Evolutionary conservation across 225 moss, liverwort and hornwort species (phyloP).

Genomic region (Physcomitrellopsis africana): DNA sequence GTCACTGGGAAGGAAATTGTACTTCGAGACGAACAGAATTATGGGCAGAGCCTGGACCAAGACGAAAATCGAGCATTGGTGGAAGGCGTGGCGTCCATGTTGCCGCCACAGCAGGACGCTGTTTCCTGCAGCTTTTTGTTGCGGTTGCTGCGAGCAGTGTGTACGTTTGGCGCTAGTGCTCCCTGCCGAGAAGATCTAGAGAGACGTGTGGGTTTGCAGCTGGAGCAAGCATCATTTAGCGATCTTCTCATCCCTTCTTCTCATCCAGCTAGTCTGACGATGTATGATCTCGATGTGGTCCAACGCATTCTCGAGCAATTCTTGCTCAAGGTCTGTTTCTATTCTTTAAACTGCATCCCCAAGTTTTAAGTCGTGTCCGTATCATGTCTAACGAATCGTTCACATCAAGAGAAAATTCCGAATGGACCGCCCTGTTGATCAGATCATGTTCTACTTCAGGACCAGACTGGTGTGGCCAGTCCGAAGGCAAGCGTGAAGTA

Average conservation of each 20-base stretch:
- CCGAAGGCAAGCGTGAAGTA: slow-evolving; percentile 51
- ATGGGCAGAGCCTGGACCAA: slow-evolving; percentile 30
- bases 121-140: slow-evolving; percentile 83
- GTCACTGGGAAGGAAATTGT: slow-evolving; percentile 52
- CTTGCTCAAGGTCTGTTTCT: slow-evolving; percentile 62
- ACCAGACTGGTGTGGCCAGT: slow-evolving; percentile 39
- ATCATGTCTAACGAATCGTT: too few species aligned
- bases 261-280: slow-evolving; percentile 50
- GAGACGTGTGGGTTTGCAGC: slow-evolving; percentile 74
- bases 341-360: neutral
- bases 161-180: slow-evolving; percentile 55
- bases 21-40: slow-evolving; percentile 36
- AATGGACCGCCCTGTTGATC: neutral
- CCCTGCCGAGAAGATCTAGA: slow-evolving; percentile 67
- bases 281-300: slow-evolving; percentile 82
- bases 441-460: slow-evolving; percentile 32
- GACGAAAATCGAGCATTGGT: slow-evolving; percentile 56
- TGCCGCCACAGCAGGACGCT: slow-evolving; percentile 77
- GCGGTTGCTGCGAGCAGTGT: slow-evolving; percentile 73
- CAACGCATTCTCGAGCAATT: slow-evolving; percentile 90
- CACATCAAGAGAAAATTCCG: too few species aligned
- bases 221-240: slow-evolving; percentile 87
- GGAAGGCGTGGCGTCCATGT: slow-evolving; percentile 65
- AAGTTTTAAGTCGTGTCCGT: neutral
- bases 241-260: slow-evolving; percentile 83